Conservation (phyloP, 768 basidiomycete genomes). For the Lentinula sp. region DNA sequence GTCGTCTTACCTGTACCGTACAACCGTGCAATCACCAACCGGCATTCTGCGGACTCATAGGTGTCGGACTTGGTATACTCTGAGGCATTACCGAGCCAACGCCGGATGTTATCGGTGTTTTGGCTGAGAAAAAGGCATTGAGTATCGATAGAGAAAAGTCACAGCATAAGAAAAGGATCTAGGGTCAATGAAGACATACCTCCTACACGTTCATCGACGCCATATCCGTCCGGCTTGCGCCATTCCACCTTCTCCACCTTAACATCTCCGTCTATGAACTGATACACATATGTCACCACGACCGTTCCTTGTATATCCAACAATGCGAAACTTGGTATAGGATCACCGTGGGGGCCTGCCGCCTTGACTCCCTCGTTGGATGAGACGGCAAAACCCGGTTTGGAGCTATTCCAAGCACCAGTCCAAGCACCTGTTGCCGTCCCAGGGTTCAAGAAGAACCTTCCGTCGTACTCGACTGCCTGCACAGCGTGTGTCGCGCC, state of each 20-base stretch:
- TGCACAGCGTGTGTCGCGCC: slow-evolving; percentile 92
- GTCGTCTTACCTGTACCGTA: not conserved
- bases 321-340: slow-evolving; percentile 90
- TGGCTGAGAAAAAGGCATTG: not conserved
- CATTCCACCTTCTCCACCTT: slow-evolving; percentile 90
- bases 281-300: slow-evolving; percentile 96
- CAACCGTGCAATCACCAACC: slow-evolving; percentile 1
- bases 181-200: not conserved
- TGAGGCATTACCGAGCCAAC: slow-evolving; percentile 38
- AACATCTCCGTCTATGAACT: slow-evolving; percentile 89
- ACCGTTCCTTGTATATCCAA: slow-evolving; percentile 98
- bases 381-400: not conserved
- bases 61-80: slow-evolving; percentile 37
- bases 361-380: slow-evolving; percentile 19
- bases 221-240: slow-evolving; percentile 46
- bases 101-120: slow-evolving; percentile 15
- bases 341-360: slow-evolving; percentile 38
- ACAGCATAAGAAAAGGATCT: not conserved
- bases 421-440: slow-evolving; percentile 95
- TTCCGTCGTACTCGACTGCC: slow-evolving; percentile 84
- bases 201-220: slow-evolving; percentile 18
- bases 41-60: slow-evolving; percentile 6
- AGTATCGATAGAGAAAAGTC: not conserved
- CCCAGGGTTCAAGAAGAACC: slow-evolving; percentile 96
- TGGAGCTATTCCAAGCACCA: slow-evolving; percentile 60